Evolutionary conservation across 768 basidiomycete genomes (phyloP).

Genomic region (Boletus huronensis): DNA sequence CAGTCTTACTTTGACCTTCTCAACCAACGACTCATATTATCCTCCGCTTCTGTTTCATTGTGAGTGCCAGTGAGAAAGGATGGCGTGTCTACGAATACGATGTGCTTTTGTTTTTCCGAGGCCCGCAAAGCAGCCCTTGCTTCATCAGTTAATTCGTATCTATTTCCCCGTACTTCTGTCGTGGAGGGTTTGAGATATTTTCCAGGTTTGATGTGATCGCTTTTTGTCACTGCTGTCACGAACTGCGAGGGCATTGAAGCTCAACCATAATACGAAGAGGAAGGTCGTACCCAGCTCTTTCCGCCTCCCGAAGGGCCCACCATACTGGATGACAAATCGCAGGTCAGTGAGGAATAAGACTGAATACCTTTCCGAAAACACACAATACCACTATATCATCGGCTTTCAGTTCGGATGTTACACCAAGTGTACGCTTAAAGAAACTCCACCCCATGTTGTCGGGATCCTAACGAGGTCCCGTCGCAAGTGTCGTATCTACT

Average conservation of each 20-base stretch:
- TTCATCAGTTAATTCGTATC: not conserved
- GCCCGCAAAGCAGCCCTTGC: not conserved
- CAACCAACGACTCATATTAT: conserved; percentile 7
- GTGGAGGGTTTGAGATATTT: not conserved
- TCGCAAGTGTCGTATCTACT: not conserved
- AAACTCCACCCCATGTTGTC: not conserved
- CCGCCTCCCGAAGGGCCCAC: conserved; percentile 19
- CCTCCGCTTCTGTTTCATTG: not conserved
- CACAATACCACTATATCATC: conserved; percentile 22
- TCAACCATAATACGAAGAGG: not conserved
- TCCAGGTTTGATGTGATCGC: not conserved
- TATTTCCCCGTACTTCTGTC: conserved; percentile 4
- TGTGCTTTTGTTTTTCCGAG: not conserved
- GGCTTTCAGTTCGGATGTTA: not conserved
- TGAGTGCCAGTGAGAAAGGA: conserved; percentile 4
- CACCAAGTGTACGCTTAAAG: not conserved
- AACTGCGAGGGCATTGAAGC: conserved; percentile 5
- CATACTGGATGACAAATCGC: conserved; percentile 2
- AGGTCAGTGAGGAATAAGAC: not conserved
- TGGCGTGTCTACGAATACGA: conserved; percentile 26
- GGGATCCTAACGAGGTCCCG: not conserved
- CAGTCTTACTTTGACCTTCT: not conserved
- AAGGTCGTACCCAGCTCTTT: conserved; percentile 16
- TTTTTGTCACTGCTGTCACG: not conserved
- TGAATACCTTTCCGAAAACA: not conserved